A percentile compares a stretch with the other conserved stretches of the same genome.
Conservation (phyloP, 768 basidiomycete species). For the Asterophora lycoperdoides region DNA sequence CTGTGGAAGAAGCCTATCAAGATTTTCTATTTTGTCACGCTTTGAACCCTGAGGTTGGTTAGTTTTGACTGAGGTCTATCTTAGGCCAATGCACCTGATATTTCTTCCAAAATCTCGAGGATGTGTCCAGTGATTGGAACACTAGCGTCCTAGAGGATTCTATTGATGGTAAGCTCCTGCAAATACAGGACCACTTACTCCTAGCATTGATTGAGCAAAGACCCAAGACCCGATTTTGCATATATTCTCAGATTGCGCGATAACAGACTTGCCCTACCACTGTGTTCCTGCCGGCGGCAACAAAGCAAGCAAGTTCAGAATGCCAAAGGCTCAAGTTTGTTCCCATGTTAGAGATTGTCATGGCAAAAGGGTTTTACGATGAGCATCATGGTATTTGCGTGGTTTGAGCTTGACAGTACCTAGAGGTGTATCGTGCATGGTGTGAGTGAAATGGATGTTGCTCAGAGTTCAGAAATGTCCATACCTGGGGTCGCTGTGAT, state of each 20-base stretch:
- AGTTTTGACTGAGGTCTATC: constrained; percentile 20
- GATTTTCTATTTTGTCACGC: too few relatives aligned
- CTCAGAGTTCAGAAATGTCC: not conserved
- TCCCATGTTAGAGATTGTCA: constrained; percentile 3
- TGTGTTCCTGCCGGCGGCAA: not conserved
- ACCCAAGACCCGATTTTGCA: constrained; percentile 15
- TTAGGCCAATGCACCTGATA: not conserved
- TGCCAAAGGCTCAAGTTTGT: constrained; percentile 6
- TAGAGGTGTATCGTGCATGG: not conserved
- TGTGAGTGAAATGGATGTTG: too few relatives aligned
- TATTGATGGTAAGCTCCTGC: not conserved
- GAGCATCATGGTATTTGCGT: too few relatives aligned
- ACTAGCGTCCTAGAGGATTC: constrained; percentile 3
- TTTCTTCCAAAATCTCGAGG: constrained; percentile 17
- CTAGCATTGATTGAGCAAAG: constrained; percentile 18
- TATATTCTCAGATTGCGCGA: constrained; percentile 15
- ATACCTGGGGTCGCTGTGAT: constrained; percentile 5
- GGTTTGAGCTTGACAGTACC: constrained; percentile 6
- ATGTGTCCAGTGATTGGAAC: constrained; percentile 14
- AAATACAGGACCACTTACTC: constrained; percentile 2
- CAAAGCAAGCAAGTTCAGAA: constrained; percentile 7
- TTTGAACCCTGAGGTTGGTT: too few relatives aligned
- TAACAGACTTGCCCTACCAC: constrained; percentile 17
- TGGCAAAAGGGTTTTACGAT: too few relatives aligned
- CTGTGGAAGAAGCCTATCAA: too few relatives aligned